Evolutionary conservation across 352 stramenopile genomes (phyloP).

Genomic region (Globisporangium carolinianum): DNA sequence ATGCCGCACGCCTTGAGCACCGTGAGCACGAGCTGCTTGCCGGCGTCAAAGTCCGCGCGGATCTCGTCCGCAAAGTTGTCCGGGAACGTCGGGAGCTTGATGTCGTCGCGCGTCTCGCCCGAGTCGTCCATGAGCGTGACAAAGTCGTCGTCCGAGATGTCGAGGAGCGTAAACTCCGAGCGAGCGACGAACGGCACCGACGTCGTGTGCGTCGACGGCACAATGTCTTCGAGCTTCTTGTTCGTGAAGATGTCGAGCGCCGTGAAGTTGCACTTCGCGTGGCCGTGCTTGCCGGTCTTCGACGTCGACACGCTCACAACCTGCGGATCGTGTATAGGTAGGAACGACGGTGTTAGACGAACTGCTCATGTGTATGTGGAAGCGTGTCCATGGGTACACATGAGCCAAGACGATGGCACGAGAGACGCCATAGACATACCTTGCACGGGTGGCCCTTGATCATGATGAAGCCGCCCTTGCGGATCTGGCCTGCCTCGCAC

Average conservation of each 20-base stretch:
- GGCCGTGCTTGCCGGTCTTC: constrained; percentile 99
- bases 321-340: neutral
- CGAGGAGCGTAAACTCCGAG: constrained; percentile 96
- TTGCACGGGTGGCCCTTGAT: constrained; percentile 99
- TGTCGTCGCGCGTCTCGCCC: constrained; percentile 96
- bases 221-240: constrained; percentile 99
- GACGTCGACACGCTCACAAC: constrained; percentile 97
- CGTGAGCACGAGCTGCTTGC: constrained; percentile 95
- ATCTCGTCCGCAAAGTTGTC: constrained; percentile 96
- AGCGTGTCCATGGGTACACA: neutral
- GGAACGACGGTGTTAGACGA: no score
- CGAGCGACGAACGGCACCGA: constrained; percentile 96
- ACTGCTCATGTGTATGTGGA: neutral
- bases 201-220: constrained; percentile 98
- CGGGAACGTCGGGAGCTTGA: constrained; percentile 95
- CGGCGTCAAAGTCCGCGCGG: constrained; percentile 92
- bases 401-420: neutral
- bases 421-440: constrained; percentile 31
- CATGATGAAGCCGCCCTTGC: constrained; percentile 99
- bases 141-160: constrained; percentile 98
- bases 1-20: constrained; percentile 96
- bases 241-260: constrained; percentile 99
- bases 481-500: constrained; percentile 98
- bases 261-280: constrained; percentile 99
- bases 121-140: constrained; percentile 97